Evolutionary conservation across 257 asterid species (phyloP).

Genomic region (Plantago elongata): DNA sequence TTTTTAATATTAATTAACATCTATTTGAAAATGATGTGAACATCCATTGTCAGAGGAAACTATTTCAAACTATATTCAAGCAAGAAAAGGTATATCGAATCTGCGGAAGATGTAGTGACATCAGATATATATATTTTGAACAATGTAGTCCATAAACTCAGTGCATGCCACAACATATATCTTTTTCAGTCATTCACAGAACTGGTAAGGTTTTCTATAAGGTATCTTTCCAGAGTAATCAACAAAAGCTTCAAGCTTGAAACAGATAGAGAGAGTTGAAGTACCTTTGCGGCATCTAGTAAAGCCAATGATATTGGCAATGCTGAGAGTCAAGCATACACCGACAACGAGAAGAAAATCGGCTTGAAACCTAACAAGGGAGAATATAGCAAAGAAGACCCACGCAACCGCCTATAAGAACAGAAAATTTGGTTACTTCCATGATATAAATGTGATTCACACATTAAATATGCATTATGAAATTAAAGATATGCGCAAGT

Average conservation of each 20-base stretch:
- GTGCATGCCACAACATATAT: background rate
- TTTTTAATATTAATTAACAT: no score
- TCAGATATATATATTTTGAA: background rate
- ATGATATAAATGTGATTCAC: background rate
- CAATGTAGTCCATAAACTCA: background rate
- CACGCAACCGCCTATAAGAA: conserved; percentile 73
- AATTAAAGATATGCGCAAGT: background rate
- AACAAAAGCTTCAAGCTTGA: conserved; percentile 7
- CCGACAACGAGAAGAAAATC: conserved; percentile 95
- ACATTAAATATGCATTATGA: background rate
- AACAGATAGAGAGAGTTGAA: conserved; percentile 16
- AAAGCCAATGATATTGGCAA: conserved; percentile 95
- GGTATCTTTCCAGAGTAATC: background rate
- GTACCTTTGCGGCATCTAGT: conserved; percentile 94
- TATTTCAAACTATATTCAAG: no score
- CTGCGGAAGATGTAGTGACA: no score
- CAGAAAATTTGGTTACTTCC: conserved; percentile 5
- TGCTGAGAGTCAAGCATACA: conserved; percentile 94
- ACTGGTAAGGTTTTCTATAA: background rate
- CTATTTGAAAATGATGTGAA: no score
- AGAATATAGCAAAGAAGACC: conserved; percentile 79
- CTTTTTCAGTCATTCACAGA: background rate
- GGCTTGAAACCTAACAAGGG: conserved; percentile 84
- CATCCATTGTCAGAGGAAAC: no score
- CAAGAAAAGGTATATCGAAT: no score